Evolutionary conservation across 225 moss, liverwort and hornwort species (phyloP).

Genomic region (Climacium dendroides): DNA sequence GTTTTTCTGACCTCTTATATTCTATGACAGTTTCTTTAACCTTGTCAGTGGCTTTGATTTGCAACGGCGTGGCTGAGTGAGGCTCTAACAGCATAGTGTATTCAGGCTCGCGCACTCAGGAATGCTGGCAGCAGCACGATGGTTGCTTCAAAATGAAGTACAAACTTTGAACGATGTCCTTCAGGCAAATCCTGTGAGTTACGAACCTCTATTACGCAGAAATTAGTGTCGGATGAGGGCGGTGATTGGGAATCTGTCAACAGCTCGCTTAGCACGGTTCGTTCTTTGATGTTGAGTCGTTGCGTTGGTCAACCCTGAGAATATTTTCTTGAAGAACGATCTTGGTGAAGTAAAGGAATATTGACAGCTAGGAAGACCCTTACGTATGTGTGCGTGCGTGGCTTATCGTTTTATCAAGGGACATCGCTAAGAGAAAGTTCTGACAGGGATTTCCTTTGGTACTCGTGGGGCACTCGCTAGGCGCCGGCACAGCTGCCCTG

Average conservation of each 20-base stretch:
- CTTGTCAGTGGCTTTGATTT: neutral
- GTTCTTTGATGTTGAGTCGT: neutral
- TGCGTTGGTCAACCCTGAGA: neutral
- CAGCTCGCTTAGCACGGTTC: neutral
- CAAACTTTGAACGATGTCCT: constrained; percentile 48
- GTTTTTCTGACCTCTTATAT: neutral
- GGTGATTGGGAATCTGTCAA: neutral
- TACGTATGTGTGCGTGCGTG: neutral
- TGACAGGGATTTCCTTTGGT: constrained; percentile 67
- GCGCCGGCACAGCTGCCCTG: constrained; percentile 66
- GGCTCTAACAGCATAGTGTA: neutral
- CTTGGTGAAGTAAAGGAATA: neutral
- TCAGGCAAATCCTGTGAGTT: constrained; percentile 37
- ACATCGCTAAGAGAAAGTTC: neutral
- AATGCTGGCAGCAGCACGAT: constrained; percentile 68
- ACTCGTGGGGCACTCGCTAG: constrained; percentile 79
- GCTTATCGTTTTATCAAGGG: neutral
- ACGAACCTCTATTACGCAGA: neutral
- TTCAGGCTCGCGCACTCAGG: constrained; percentile 83
- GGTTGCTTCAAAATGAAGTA: constrained; percentile 47
- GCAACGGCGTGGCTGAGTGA: neutral
- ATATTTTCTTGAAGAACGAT: neutral
- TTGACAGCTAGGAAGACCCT: neutral
- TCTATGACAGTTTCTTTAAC: neutral
- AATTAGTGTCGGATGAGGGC: neutral